Base-by-base conservation (phyloP, 441 rosid genomes). In the Adansonia gregorii region DNA sequence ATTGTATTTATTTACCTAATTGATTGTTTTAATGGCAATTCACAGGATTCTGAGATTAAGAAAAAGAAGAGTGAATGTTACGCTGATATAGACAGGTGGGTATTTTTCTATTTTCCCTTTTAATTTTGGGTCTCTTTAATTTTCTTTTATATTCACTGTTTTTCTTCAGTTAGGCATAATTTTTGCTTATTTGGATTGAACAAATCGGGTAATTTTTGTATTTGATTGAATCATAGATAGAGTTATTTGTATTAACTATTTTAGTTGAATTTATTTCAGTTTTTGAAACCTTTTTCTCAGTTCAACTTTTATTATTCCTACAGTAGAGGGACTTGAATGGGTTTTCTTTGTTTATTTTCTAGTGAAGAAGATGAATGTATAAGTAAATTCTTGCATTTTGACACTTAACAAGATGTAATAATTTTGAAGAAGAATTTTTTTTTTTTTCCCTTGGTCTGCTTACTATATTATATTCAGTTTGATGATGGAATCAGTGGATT, bases 51-150 rank as follows among this genome's bases (percentile, higher is more conserved):
- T 1, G 94, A 94, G 82, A 85, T 86, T 52, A 87, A 94, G 78
- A 79, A 84, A 80, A 92, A 88, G 88, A 93, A 90, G 90, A 82
- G 67, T 68, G 93, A 88, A 20, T 93, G 98, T 79, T 93, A 94
- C 67, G 89, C 91, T 81, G 95, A 94, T 81, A 81, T 93, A 22
- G 92, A 89, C 72, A 88, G 90, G 93, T 89, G 45, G 67, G 56
- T 51, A 39, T 64, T 51, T 39, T 68, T 69, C 14, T 55, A 43
- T 46, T 65, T 67, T 67, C 24, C 31, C n/a, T 58, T 68, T 67
- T 48, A 14, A 12, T 1, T 41, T 20, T 39, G 31, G 20, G 10
- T 20, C 6, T 12, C 4, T 12, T 22, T 2, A 0, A 24, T 51
- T 35, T 59, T 78, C 8, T 19, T 55, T 24, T 45, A 24, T 35